These are phyloP conservation scores for Diplogelasinospora grovesii DNA, from an alignment of 495 filamentous ascomycete genomes.

Conservation along the genomic window DNA sequence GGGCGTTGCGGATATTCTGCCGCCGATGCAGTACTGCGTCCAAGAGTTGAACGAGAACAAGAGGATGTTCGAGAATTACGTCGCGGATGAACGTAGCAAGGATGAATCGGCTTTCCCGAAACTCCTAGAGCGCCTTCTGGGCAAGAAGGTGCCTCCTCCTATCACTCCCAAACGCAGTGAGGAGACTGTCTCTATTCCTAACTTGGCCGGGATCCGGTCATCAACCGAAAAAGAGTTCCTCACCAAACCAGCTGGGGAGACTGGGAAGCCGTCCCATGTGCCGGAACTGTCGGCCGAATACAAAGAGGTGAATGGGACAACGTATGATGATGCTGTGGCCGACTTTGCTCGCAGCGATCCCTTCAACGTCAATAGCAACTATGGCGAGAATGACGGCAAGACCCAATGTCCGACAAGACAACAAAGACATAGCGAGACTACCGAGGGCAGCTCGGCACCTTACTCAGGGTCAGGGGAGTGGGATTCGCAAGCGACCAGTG, in stretches of 20 bases:
- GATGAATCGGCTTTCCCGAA: too few relatives aligned
- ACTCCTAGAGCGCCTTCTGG: too few relatives aligned
- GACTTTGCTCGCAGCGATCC: constrained; percentile 32
- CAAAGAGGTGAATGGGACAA: constrained; percentile 31
- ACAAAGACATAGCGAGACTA: constrained; percentile 46
- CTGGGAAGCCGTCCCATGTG: constrained; percentile 11
- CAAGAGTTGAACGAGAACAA: constrained; percentile 74
- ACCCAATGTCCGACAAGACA: constrained; percentile 32
- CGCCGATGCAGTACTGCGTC: constrained; percentile 73
- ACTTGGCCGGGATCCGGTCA: constrained; percentile 2
- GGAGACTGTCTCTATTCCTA: neutral
- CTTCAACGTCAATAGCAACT: constrained; percentile 22
- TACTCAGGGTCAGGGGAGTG: constrained; percentile 42
- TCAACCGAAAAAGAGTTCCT: neutral
- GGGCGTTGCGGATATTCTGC: constrained; percentile 74
- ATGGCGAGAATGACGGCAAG: constrained; percentile 19
- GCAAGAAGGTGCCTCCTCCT: too few relatives aligned
- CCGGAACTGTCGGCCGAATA: constrained; percentile 15
- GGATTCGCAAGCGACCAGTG: constrained; percentile 49
- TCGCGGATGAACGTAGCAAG: constrained; percentile 40
- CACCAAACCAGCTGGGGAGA: constrained; percentile 8
- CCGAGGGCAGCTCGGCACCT: constrained; percentile 45
- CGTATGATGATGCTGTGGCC: constrained; percentile 25
- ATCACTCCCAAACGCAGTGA: too few relatives aligned
- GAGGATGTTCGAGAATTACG: constrained; percentile 52